phyloP scores from a whole-genome alignment of 176 grass and related monocot species.

The Oropetium thomaeum region DNA sequence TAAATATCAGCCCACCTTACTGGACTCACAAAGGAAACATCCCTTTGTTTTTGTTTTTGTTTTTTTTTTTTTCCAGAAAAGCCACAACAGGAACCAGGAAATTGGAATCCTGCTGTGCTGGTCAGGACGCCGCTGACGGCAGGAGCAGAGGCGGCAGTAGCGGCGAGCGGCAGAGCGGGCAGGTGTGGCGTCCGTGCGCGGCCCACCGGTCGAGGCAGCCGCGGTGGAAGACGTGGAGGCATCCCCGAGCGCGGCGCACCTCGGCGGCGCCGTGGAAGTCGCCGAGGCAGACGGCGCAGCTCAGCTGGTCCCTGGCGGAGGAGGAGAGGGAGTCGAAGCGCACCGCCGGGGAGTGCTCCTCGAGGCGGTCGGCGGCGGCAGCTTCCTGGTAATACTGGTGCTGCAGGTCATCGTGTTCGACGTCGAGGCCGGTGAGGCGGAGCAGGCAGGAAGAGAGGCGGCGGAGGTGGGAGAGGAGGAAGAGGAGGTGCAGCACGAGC shows the following conservation, averaged over 20 bases:
- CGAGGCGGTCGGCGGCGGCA: too few relatives aligned
- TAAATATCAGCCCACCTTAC: too few relatives aligned
- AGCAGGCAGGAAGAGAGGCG: slow-evolving; percentile 51
- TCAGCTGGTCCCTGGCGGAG: too few relatives aligned
- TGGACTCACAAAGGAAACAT: too few relatives aligned
- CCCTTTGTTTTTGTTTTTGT: too few relatives aligned
- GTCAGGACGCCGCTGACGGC: not conserved
- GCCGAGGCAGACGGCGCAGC: slow-evolving; percentile 77
- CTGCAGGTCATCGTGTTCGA: not conserved
- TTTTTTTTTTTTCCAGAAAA: not conserved
- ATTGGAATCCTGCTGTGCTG: not conserved
- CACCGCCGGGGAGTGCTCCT: slow-evolving; percentile 59
- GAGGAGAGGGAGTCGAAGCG: slow-evolving; percentile 53
- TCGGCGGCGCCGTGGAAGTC: slow-evolving; percentile 65
- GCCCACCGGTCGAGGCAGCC: slow-evolving; percentile 76
- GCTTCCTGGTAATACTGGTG: not conserved
- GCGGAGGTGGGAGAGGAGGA: slow-evolving; percentile 62
- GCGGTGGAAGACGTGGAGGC: slow-evolving; percentile 87
- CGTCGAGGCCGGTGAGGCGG: slow-evolving; percentile 42
- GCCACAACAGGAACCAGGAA: not conserved
- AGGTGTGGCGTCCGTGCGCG: slow-evolving; percentile 60
- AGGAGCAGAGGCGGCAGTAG: slow-evolving; percentile 37
- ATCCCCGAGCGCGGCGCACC: slow-evolving; percentile 62
- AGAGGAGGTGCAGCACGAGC: slow-evolving; percentile 46
- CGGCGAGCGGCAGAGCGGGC: slow-evolving; percentile 73